Evolutionary conservation across 2,329 filamentous ascomycete genomes (phyloP).

Genomic region (Chaetomium globosum): DNA sequence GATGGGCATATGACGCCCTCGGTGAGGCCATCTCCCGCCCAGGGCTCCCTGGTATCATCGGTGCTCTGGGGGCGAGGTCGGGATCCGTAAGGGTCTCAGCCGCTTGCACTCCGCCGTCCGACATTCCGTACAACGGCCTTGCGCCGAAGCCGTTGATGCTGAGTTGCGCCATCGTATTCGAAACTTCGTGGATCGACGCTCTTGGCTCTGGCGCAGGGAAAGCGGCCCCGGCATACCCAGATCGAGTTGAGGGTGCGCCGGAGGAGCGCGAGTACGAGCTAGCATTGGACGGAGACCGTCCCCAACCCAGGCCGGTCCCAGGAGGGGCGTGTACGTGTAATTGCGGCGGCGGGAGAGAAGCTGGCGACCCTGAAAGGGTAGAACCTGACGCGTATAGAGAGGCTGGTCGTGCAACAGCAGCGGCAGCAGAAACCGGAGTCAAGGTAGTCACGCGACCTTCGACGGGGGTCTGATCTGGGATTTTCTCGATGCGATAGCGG

Average conservation of each 20-base stretch:
- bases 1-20: constrained; percentile 18
- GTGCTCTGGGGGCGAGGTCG: constrained; percentile 25
- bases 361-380: not conserved
- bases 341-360: constrained; percentile 8
- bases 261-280: constrained; percentile 26
- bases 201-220: constrained; percentile 20
- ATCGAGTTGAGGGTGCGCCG: constrained; percentile 23
- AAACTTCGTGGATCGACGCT: constrained; percentile 26
- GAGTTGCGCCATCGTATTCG: constrained; percentile 33
- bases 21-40: constrained; percentile 22
- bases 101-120: constrained; percentile 37
- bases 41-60: constrained; percentile 1
- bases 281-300: constrained; percentile 31
- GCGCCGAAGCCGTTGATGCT: constrained; percentile 35
- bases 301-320: constrained; percentile 25
- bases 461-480: constrained; percentile 27
- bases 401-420: not conserved
- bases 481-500: constrained; percentile 38
- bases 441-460: constrained; percentile 21
- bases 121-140: constrained; percentile 34
- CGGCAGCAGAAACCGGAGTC: not conserved
- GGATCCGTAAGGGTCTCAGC: constrained; percentile 37
- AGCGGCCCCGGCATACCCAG: constrained; percentile 15
- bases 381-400: not conserved
- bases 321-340: constrained; percentile 14